Conservation (phyloP, 306 rosid species). For the Quercus glauca region DNA sequence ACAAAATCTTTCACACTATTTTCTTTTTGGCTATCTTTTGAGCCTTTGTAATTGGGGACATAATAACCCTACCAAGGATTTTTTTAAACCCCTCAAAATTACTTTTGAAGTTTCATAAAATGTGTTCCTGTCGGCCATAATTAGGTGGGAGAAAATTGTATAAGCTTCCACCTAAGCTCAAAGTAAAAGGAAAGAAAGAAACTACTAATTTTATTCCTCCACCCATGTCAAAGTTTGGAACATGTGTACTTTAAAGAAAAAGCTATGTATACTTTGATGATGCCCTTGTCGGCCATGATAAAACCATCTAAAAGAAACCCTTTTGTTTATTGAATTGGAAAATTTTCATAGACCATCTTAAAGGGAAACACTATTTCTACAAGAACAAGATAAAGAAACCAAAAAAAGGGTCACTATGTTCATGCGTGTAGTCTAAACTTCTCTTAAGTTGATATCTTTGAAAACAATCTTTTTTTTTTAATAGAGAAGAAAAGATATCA, state of each 20-base stretch:
- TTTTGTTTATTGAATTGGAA: not conserved
- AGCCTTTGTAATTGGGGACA: conserved; percentile 47
- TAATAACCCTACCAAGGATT: conserved; percentile 53
- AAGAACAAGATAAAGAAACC: not conserved
- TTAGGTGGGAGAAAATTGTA: conserved; percentile 49
- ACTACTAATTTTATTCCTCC: conserved; percentile 49
- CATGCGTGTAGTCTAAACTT: not conserved
- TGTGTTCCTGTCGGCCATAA: conserved; percentile 79
- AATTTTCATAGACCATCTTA: not conserved
- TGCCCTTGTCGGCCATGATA: conserved; percentile 90
- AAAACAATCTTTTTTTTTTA: not conserved
- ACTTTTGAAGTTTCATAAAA: conserved; percentile 68
- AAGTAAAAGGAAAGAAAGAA: conserved; percentile 22
- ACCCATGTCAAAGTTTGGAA: conserved; percentile 70
- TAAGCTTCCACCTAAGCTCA: conserved; percentile 55
- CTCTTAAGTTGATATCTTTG: not conserved
- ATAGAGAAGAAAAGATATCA: not conserved
- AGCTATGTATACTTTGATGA: conserved; percentile 50
- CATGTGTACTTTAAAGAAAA: conserved; percentile 77
- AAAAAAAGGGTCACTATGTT: not conserved
- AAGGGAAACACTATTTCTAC: not conserved
- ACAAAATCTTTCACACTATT: conserved; percentile 36
- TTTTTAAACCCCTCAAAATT: conserved; percentile 19
- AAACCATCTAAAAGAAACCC: conserved; percentile 39
- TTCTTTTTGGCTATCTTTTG: conserved; percentile 36